These are phyloP conservation scores for Pythium pyrilobum DNA, from an alignment of 352 stramenopile species.

Conservation along the genomic window DNA sequence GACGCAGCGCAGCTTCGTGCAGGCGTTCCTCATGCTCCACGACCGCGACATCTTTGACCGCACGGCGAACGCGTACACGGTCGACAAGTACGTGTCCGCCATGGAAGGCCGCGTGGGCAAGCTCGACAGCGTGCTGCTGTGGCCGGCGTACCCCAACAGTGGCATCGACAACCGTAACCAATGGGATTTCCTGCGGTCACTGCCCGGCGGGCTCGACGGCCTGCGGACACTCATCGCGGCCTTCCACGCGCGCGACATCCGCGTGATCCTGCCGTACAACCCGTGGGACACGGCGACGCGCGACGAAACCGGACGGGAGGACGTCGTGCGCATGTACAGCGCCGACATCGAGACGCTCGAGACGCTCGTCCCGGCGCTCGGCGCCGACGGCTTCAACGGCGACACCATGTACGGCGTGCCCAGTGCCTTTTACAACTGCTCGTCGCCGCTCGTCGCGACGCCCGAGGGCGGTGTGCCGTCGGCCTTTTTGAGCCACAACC, in stretches of 20 bases:
- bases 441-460: conserved; percentile 38
- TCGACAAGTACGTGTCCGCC: conserved; percentile 57
- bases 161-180: conserved; percentile 84
- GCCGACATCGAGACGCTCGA: conserved; percentile 60
- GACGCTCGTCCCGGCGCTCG: conserved; percentile 28
- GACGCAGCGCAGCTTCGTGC: conserved; percentile 77
- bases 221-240: conserved; percentile 42
- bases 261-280: conserved; percentile 80
- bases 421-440: conserved; percentile 78
- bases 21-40: conserved; percentile 71
- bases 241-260: conserved; percentile 55
- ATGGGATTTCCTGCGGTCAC: conserved; percentile 58
- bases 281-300: conserved; percentile 78
- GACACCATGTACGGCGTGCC: conserved; percentile 88
- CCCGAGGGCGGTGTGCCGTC: conserved; percentile 68
- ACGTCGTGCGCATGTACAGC: conserved; percentile 60
- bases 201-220: conserved; percentile 45
- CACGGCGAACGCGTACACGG: conserved; percentile 48
- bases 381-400: conserved; percentile 80
- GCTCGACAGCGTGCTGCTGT: conserved; percentile 81
- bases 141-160: conserved; percentile 78
- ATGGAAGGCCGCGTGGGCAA: conserved; percentile 49
- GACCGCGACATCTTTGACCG: conserved; percentile 76
- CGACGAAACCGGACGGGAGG: conserved; percentile 43
- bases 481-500: conserved; percentile 55